Conservation (phyloP, 2,329 filamentous ascomycete genomes). For the Penicillium sp. region DNA sequence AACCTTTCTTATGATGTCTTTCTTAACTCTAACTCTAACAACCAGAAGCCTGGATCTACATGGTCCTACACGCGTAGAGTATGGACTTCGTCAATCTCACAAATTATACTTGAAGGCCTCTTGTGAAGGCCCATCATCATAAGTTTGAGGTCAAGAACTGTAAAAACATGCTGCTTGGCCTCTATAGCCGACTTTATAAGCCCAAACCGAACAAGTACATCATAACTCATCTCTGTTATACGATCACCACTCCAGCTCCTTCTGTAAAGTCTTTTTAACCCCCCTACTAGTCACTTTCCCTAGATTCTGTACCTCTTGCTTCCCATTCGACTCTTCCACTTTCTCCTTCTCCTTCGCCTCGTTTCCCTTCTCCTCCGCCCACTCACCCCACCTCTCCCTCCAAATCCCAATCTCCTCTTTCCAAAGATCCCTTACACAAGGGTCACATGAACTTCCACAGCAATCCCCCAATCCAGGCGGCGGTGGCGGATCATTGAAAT, state of each 20-base stretch:
- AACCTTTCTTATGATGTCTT: not conserved
- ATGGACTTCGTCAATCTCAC: too few species aligned
- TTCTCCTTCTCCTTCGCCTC: not conserved
- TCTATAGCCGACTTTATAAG: too few species aligned
- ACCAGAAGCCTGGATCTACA: too few species aligned
- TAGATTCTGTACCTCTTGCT: not conserved
- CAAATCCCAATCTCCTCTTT: slow-evolving; percentile 35
- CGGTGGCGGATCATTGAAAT: slow-evolving; percentile 34
- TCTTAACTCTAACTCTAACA: too few species aligned
- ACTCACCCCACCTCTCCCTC: slow-evolving; percentile 36
- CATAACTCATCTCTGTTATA: not conserved
- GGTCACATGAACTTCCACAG: slow-evolving; percentile 41
- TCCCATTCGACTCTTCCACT: not conserved
- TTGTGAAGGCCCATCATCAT: too few species aligned
- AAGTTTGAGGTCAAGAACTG: too few species aligned
- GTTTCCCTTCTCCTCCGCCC: slow-evolving; percentile 13
- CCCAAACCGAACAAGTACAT: too few species aligned
- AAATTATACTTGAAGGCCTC: too few species aligned
- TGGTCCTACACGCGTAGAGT: too few species aligned
- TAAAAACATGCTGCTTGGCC: too few species aligned
- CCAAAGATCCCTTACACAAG: slow-evolving; percentile 39
- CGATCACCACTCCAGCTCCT: slow-evolving; percentile 22
- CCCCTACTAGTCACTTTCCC: not conserved
- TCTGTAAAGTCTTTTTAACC: not conserved
- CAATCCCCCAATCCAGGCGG: slow-evolving; percentile 34